Evolutionary conservation across 768 basidiomycete genomes (phyloP).

Genomic region (Amanita exitialis): DNA sequence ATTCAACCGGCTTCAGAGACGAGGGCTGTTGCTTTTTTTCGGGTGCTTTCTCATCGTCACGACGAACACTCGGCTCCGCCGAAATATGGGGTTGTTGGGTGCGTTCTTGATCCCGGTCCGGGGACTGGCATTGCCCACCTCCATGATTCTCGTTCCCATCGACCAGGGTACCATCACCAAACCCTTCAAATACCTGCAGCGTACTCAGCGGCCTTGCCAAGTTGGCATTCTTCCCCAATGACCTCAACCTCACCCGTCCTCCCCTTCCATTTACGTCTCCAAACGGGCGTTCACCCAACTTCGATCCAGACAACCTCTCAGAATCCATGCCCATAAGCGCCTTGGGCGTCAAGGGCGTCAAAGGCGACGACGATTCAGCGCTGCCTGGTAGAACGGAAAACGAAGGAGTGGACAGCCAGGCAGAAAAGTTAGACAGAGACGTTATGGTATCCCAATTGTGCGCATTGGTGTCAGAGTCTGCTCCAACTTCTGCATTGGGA

Average conservation of each 20-base stretch:
- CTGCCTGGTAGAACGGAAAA: conserved; percentile 18
- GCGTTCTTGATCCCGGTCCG: too few species aligned
- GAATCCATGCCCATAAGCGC: conserved; percentile 38
- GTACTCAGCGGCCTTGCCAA: conserved; percentile 47
- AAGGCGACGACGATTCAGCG: conserved; percentile 9
- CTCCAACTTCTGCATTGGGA: neutral
- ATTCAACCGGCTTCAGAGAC: neutral
- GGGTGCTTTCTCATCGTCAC: neutral
- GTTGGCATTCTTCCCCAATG: conserved; percentile 1
- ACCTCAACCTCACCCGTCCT: conserved; percentile 20
- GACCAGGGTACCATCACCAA: too few species aligned
- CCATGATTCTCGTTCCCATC: too few species aligned
- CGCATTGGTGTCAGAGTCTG: neutral
- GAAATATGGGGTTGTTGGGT: neutral
- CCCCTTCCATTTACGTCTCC: conserved; percentile 13
- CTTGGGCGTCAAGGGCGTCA: conserved; percentile 13
- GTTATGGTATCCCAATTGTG: conserved; percentile 29
- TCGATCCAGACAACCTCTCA: neutral
- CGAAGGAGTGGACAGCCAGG: conserved; percentile 49
- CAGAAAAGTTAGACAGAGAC: conserved; percentile 42
- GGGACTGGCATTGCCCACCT: too few species aligned
- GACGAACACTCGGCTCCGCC: neutral
- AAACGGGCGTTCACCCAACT: conserved; percentile 7
- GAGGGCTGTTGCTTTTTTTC: too few species aligned
- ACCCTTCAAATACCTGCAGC: conserved; percentile 55